Evolutionary conservation across 148 eudicot species (phyloP).

Genomic region (Drosera capensis): DNA sequence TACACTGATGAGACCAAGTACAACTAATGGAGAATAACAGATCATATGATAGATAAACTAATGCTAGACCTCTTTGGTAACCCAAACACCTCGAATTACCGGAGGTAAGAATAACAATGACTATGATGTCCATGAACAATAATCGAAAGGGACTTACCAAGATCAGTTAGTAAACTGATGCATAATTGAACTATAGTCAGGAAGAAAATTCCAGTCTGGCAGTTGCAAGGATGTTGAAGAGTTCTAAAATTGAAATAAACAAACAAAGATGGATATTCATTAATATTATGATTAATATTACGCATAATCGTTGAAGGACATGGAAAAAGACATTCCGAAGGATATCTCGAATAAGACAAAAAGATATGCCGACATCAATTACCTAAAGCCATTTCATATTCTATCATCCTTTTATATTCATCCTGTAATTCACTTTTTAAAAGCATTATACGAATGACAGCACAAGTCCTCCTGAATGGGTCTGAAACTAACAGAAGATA

Average conservation of each 20-base stretch:
- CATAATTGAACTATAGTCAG: no score
- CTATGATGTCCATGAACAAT: constrained; percentile 1
- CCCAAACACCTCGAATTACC: neutral
- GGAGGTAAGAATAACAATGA: neutral
- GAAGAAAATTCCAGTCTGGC: constrained; percentile 1
- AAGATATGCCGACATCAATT: no score
- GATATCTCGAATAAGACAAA: neutral
- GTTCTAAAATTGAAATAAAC: neutral
- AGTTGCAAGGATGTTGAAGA: neutral
- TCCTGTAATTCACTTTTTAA: no score
- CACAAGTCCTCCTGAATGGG: no score
- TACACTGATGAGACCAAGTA: neutral
- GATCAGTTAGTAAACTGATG: neutral
- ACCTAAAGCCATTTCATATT: no score
- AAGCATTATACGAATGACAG: no score
- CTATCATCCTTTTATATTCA: no score
- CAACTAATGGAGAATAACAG: neutral
- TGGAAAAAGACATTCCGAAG: neutral
- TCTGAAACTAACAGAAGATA: no score
- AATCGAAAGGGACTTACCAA: neutral
- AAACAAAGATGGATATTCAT: neutral
- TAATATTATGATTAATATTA: no score
- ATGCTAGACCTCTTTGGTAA: neutral
- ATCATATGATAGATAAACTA: neutral
- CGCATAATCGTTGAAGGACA: neutral